Conservation (phyloP, 495 filamentous ascomycete genomes). For the Penicillium atrosanguineum region DNA sequence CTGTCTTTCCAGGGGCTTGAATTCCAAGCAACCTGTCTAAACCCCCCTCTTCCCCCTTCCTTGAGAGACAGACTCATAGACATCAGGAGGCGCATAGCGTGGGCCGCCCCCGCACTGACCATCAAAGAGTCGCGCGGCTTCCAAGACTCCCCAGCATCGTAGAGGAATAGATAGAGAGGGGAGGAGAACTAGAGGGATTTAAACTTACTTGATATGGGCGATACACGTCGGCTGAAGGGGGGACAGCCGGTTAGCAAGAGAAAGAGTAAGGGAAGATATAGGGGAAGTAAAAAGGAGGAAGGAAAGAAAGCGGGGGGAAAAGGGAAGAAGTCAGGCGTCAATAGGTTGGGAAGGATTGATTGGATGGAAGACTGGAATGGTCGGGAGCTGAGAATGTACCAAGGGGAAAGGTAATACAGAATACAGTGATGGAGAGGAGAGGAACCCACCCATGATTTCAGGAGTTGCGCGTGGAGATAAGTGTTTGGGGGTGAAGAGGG, state of each 20-base stretch:
- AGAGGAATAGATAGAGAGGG: slow-evolving; percentile 6
- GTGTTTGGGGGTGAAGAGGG: slow-evolving; percentile 2
- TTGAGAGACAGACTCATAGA: not conserved
- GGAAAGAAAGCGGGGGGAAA: slow-evolving; percentile 16
- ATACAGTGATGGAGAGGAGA: not conserved
- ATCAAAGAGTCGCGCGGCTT: slow-evolving; percentile 4
- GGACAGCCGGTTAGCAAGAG: slow-evolving; percentile 8
- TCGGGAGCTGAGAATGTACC: slow-evolving; percentile 26
- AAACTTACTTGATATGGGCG: slow-evolving; percentile 54
- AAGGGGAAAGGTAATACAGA: slow-evolving; percentile 8
- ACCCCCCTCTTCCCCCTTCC: too few species aligned
- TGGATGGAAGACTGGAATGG: slow-evolving; percentile 20
- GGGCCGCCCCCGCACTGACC: slow-evolving; percentile 31
- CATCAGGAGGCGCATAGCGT: slow-evolving; percentile 1
- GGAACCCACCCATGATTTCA: slow-evolving; percentile 31
- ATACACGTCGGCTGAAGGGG: slow-evolving; percentile 51
- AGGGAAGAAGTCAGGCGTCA: slow-evolving; percentile 27
- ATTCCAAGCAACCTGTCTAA: not conserved
- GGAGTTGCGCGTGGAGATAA: slow-evolving; percentile 1
- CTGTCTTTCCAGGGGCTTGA: not conserved
- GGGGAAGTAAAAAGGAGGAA: slow-evolving; percentile 1
- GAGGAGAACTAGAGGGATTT: slow-evolving; percentile 1
- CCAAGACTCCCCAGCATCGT: not conserved
- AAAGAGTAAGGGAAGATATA: slow-evolving; percentile 13
- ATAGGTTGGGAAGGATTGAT: slow-evolving; percentile 21